Evolutionary conservation across 371 early-diverging fungal genomes (phyloP), one percentile per base, ranked within the genome.

Genomic region (Blakeslea trispora): DNA sequence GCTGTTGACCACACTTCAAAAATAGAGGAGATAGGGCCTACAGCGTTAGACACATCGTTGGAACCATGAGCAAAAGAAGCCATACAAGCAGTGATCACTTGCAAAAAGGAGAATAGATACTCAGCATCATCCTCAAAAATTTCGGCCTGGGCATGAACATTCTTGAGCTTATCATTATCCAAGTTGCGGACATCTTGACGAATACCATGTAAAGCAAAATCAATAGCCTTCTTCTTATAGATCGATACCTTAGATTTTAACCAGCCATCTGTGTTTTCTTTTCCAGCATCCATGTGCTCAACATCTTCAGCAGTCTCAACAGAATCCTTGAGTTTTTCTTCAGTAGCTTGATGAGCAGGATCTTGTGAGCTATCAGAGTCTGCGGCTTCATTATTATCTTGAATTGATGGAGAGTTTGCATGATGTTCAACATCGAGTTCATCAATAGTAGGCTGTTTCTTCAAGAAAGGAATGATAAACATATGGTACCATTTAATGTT

Each of bases 1-100:
- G 75, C 92, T n/a, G 72, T 73, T 37, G 66, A 52, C 90, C 90
- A 94, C 45, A 90, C 80, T 47, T 79, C 76, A 68, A 75, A 90
- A 34, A 94, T 86, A 35, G 71, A 58, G 24, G 72, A 56, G 23
- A 92, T 61, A 2, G 95, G 94, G 15, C 95, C 94, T 45, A 92
- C 82, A 34, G 92, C 93, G 61, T 94, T 94, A 53, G 93, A 85
- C 10, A 94, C 91, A 68, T 94, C 94, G 68, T 94, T 94, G 44
- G 91, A 87, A 50, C 95, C 95, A 74, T 94, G 95, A 45, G 91
- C 85, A 72, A 94, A 93, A 44, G 93, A 93, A 17, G 92, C 86
- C 50, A 91, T 84, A 57, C 85, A 79, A n/a, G 94, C 89, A 9
- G 94, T 92, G 47, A 91, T 66, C 59, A 94, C 81, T 71, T 94